A percentile compares a stretch with the other conserved stretches of the same genome.
phyloP scores from a whole-genome alignment of 768 basidiomycete genomes.

The Panaeolus papilionaceus region DNA sequence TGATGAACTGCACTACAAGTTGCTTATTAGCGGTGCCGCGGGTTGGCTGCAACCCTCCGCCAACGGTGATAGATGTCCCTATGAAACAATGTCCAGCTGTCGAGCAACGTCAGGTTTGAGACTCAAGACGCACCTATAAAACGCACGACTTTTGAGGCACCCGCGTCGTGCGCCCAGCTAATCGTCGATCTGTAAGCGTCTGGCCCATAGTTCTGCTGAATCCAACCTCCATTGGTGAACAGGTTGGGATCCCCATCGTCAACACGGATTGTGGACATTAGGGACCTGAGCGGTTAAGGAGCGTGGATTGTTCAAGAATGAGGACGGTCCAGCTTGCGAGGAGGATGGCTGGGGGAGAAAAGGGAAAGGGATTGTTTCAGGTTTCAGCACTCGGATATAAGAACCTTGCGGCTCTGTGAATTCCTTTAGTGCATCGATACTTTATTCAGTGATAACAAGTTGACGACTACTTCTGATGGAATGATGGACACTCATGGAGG shows the following conservation, averaged over 20 bases:
- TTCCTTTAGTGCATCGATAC: neutral
- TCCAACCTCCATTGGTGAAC: neutral
- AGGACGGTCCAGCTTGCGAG: neutral
- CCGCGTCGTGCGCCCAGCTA: neutral
- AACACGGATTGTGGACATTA: neutral
- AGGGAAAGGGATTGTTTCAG: neutral
- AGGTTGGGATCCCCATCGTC: neutral
- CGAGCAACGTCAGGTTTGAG: neutral
- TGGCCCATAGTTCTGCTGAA: neutral
- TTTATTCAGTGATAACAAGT: neutral
- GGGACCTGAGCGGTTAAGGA: neutral
- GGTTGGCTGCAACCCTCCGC: neutral
- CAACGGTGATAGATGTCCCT: neutral
- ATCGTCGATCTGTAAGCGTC: neutral
- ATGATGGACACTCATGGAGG: neutral
- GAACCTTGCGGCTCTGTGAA: neutral
- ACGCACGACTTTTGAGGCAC: neutral
- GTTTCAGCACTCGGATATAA: neutral
- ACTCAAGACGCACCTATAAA: neutral
- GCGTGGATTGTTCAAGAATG: neutral
- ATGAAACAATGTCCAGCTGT: neutral
- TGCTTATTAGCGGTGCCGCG: neutral
- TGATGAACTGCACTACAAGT: neutral
- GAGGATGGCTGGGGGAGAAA: neutral
- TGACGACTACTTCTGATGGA: neutral